Evolutionary conservation across 345 rosid genomes (phyloP).

Genomic region (Brassica rapa): DNA sequence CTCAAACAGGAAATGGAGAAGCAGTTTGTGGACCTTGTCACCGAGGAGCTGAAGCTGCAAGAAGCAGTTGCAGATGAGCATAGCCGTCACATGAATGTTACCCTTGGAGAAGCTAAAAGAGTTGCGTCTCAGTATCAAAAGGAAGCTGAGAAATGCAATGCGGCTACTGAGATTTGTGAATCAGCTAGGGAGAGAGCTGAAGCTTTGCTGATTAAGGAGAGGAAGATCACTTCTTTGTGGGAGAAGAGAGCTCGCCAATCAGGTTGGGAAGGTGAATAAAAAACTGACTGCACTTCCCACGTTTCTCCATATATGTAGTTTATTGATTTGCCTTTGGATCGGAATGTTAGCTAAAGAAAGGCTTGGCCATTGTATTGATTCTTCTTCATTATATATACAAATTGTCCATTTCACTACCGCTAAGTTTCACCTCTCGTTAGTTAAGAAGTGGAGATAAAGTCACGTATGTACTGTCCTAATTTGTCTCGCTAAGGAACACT

Average conservation of each 20-base stretch:
- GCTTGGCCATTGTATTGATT: conserved; percentile 21
- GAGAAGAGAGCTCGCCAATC: conserved; percentile 84
- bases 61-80: conserved; percentile 86
- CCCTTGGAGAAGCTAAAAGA: conserved; percentile 83
- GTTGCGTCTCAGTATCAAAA: conserved; percentile 92
- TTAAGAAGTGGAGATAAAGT: background rate
- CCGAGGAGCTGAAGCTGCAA: conserved; percentile 89
- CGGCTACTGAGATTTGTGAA: conserved; percentile 94
- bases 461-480: background rate
- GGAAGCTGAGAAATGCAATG: conserved; percentile 96
- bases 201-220: conserved; percentile 71
- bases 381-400: conserved; percentile 24
- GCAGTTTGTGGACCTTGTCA: conserved; percentile 86
- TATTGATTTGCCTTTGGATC: conserved; percentile 24
- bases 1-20: conserved; percentile 92
- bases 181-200: conserved; percentile 85
- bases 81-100: conserved; percentile 75
- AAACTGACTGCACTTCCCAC: conserved; percentile 35
- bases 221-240: conserved; percentile 78
- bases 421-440: background rate
- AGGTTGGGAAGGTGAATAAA: conserved; percentile 90
- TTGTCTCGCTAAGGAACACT: conserved; percentile 16
- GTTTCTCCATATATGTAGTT: conserved; percentile 36
- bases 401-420: conserved; percentile 21
- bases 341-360: conserved; percentile 31